Percentiles rank a stretch among this genome's conserved stretches.
These are phyloP conservation scores for Thielaviopsis ethacetica DNA, from an alignment of 2,329 filamentous ascomycete genomes.

Conservation along the genomic window DNA sequence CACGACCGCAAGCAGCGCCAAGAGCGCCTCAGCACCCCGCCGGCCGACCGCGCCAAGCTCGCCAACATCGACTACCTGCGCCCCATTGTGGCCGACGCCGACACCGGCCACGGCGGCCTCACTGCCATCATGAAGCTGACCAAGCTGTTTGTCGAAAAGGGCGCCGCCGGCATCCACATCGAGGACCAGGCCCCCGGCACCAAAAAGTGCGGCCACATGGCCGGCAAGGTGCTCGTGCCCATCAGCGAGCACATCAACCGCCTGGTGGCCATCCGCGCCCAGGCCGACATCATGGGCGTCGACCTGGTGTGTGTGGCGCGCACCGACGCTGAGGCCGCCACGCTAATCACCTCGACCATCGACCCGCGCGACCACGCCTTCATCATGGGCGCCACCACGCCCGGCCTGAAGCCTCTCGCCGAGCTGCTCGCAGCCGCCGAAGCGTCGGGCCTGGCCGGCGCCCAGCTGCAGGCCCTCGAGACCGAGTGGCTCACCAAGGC, in stretches of 20 bases:
- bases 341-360: conserved; percentile 90
- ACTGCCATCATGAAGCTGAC: conserved; percentile 99
- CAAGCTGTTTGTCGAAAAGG: conserved; percentile 92
- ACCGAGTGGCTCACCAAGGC: conserved; percentile 73
- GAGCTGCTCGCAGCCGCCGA: conserved; percentile 86
- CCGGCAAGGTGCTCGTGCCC: conserved; percentile 91
- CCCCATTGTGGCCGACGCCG: conserved; percentile 90
- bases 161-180: conserved; percentile 94
- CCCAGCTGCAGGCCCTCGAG: conserved; percentile 76
- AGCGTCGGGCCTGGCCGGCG: conserved; percentile 61
- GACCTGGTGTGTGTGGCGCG: conserved; percentile 84
- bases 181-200: conserved; percentile 96
- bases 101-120: conserved; percentile 90
- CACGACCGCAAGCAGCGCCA: conserved; percentile 98
- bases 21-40: conserved; percentile 67
- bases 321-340: conserved; percentile 94
- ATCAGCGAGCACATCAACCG: conserved; percentile 98
- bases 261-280: conserved; percentile 86
- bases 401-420: conserved; percentile 64
- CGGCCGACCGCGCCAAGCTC: conserved; percentile 53
- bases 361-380: conserved; percentile 90
- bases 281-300: conserved; percentile 93
- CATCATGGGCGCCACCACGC: conserved; percentile 80
- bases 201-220: conserved; percentile 99
- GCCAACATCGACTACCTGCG: conserved; percentile 84